Base-by-base conservation (phyloP, 768 basidiomycete genomes). In the Gelatoporia subvermispora region DNA sequence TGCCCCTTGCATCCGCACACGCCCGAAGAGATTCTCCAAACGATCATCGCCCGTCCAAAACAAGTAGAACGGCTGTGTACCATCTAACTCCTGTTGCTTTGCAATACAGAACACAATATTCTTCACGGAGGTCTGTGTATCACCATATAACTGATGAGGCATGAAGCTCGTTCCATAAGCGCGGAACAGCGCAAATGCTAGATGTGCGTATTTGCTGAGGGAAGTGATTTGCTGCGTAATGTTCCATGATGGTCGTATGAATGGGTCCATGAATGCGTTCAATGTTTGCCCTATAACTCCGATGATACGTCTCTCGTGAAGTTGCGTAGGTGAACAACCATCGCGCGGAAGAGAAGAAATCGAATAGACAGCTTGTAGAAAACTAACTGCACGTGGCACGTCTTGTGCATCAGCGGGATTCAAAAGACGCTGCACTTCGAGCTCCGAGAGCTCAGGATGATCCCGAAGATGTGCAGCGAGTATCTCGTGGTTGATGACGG, bases 211-310 rank as follows among this genome's bases (percentile, higher is more conserved):
- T 34, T 55, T 55, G 47, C 51, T 53, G 2, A 55, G 31, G 3
- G 47, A 48, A 2, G 23, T 24, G 3, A 55, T 22, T 42, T 55
- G 54, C 22, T 53, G 15, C 20, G 45, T 40, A 3, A 55, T 28
- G 38, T 20, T 43, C 25, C 40, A 48, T 39, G 41, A 15, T 4
- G 42, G 41, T 8, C 31, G 18, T 7, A 50, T 39, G 35, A 53
- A 53, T 8, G 44, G 22, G 21, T 49, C 49, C 35, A 50, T 41
- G 39, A 53, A 53, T 5, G 52, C 17, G 23, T 22, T 17, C 4
- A 68, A 55, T 42, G 62, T 54, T 39, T 68, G 62, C 4, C 63
- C 64, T 18, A 68, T 51, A 20, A 65, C 54, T 44, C 35, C 56
- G 8, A 68, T 46, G 13, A 58, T 53, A 3, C 41, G 28, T 40